Conservation (phyloP, 768 basidiomycete species). For the Chlorophyllum brunneum region DNA sequence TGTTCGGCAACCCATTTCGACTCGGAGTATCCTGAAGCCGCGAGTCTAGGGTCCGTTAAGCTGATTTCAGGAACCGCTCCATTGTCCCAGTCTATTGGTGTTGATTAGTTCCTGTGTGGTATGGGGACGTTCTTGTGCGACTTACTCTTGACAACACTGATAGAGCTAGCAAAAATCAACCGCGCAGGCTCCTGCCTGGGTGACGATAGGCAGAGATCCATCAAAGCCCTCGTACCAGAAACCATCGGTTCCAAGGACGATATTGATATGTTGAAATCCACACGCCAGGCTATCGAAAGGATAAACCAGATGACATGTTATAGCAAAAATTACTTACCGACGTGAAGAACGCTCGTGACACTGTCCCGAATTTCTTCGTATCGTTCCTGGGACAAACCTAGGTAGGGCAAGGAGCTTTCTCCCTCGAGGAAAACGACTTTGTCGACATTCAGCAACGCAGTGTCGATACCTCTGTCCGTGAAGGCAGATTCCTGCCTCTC, state of each 20-base stretch:
- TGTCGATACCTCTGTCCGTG: not conserved
- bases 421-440: not conserved
- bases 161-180: slow-evolving; percentile 3
- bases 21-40: slow-evolving; percentile 7
- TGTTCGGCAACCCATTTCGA: slow-evolving; percentile 9
- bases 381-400: not conserved
- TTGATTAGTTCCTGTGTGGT: not conserved
- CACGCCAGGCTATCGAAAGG: not conserved
- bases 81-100: not conserved
- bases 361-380: slow-evolving; percentile 16
- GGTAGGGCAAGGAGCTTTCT: not conserved
- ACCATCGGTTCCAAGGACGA: not conserved
- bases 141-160: not conserved
- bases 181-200: not conserved
- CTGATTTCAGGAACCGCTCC: not conserved
- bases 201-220: not conserved
- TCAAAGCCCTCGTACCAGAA: not conserved
- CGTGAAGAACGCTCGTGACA: not conserved
- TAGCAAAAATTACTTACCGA: not conserved
- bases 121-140: too few relatives aligned
- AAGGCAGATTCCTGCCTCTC: not conserved
- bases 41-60: too few relatives aligned
- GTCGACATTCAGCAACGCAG: too few relatives aligned
- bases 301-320: not conserved
- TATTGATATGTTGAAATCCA: not conserved